Conservation (phyloP, 805 yeast species). For the Lachancea fermentati region DNA sequence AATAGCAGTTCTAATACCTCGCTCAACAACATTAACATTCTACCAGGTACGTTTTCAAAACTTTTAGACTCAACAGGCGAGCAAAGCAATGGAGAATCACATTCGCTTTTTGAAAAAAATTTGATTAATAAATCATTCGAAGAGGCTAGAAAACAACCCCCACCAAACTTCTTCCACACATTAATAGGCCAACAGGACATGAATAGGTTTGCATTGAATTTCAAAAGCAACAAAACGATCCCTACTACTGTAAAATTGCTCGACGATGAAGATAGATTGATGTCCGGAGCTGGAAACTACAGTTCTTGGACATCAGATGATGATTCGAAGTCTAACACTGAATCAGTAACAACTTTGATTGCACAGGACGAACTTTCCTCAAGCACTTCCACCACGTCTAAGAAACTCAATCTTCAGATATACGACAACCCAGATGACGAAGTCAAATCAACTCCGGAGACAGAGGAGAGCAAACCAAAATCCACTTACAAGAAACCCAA, state of each 20-base stretch:
- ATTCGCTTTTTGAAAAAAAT: conserved; percentile 21
- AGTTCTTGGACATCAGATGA: conserved; percentile 5
- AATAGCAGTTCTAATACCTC: conserved; percentile 29
- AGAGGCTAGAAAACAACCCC: conserved; percentile 18
- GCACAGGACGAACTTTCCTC: background rate
- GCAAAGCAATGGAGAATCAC: conserved; percentile 2
- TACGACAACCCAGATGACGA: conserved; percentile 4
- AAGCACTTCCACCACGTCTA: conserved; percentile 1
- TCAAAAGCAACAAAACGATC: conserved; percentile 13
- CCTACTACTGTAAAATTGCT: conserved; percentile 12
- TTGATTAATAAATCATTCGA: conserved; percentile 29
- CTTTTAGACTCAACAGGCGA: conserved; percentile 11
- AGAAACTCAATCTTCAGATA: conserved; percentile 7
- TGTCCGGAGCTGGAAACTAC: conserved; percentile 20
- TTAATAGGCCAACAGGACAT: conserved; percentile 18
- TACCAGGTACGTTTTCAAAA: conserved; percentile 23
- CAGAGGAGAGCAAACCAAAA: conserved; percentile 8
- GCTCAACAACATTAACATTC: conserved; percentile 16
- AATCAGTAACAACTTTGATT: conserved; percentile 7
- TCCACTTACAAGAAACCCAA: conserved; percentile 24
- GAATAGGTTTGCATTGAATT: conserved; percentile 22
- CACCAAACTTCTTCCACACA: conserved; percentile 13
- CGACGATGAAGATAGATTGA: conserved; percentile 30
- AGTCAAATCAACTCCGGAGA: background rate
- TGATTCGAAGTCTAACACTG: conserved; percentile 6